Base-by-base conservation (phyloP, 1,284 basidiomycete genomes). In the Dichomitus squalens region DNA sequence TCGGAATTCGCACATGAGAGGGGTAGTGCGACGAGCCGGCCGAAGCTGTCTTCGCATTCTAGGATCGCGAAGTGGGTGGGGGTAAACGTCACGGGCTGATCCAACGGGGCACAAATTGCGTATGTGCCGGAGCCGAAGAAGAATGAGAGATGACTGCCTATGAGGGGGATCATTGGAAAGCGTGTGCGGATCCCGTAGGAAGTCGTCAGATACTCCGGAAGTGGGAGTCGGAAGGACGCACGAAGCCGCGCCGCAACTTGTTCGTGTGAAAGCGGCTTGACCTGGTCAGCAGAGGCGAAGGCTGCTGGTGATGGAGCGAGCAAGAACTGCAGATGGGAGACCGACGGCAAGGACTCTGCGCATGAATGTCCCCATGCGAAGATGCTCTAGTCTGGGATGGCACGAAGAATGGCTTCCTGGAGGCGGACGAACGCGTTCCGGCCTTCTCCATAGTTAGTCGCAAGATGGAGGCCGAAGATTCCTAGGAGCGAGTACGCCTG, bases 401-500 rank as follows among this genome's bases (percentile, higher is more conserved):
- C n/a, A 20, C 4, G 36, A 21, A 54, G 47, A 38, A 54, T 54
- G 11, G 31, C 53, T 29, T 54, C 53, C 27, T 54, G 53, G 12
- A 54, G 38, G 1, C 53, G 35, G 20, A 27, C 16, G 36, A 54
- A 54, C 20, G 53, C 53, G n/a, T 38, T 44, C 2, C 36, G 23
- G 12, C 53, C 53, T 46, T 54, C 53, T 16, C 53, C 53, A 21
- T 54, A 54, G 25, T 40, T 48, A 8, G 46, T 49, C 8, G 53
- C 4, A 23, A 54, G 39, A 9, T 54, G 23, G 18, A 54, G 23
- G 25, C 36, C n/a, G n/a, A n/a, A n/a, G n/a, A n/a, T n/a, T n/a
- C n/a, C n/a, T n/a, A n/a, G n/a, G n/a, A n/a, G n/a, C 46, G 38
- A 47, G 38, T 54, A 54, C 20, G 53, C 53, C 38, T 54, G 34